phyloP scores from a whole-genome alignment of 2,329 filamentous ascomycete species.

The Aspergillus quadricinctus region DNA sequence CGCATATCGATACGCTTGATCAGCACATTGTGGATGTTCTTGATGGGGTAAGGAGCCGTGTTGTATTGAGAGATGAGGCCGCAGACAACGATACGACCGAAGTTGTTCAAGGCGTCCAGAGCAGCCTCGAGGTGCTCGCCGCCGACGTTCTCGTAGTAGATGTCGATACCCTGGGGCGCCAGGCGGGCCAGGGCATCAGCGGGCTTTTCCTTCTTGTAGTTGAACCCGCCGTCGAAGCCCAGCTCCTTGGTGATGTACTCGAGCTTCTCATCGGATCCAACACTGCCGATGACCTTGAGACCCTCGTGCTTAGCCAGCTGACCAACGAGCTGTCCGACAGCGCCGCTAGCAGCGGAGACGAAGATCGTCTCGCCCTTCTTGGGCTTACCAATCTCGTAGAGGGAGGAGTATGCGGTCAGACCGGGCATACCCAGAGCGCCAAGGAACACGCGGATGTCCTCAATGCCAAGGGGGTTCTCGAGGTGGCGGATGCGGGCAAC shows the following conservation, averaged over 20 bases:
- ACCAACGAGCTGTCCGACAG: slow-evolving; percentile 77
- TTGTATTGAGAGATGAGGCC: slow-evolving; percentile 79
- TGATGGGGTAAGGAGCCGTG: slow-evolving; percentile 61
- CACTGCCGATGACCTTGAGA: slow-evolving; percentile 72
- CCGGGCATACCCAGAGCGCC: slow-evolving; percentile 77
- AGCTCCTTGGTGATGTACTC: slow-evolving; percentile 68
- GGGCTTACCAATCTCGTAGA: slow-evolving; percentile 71
- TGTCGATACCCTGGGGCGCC: slow-evolving; percentile 73
- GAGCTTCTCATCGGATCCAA: slow-evolving; percentile 75
- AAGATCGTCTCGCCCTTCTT: slow-evolving; percentile 79
- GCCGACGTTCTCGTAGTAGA: slow-evolving; percentile 79
- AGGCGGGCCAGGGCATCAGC: slow-evolving; percentile 64
- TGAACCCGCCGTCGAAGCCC: slow-evolving; percentile 70
- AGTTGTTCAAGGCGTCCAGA: slow-evolving; percentile 58
- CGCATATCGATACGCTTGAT: slow-evolving; percentile 62
- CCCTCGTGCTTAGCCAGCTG: slow-evolving; percentile 81
- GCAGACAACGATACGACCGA: slow-evolving; percentile 62
- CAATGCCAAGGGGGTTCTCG: slow-evolving; percentile 58
- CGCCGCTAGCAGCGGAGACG: slow-evolving; percentile 72
- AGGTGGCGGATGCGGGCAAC: slow-evolving; percentile 50
- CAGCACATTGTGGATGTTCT: slow-evolving; percentile 63
- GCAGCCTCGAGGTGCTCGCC: slow-evolving; percentile 70
- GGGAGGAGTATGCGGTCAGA: slow-evolving; percentile 67
- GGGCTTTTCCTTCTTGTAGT: slow-evolving; percentile 80
- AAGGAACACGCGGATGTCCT: slow-evolving; percentile 57